Base-by-base conservation (phyloP, 2,329 filamentous ascomycete genomes). In the Neofusicoccum laricinum region DNA sequence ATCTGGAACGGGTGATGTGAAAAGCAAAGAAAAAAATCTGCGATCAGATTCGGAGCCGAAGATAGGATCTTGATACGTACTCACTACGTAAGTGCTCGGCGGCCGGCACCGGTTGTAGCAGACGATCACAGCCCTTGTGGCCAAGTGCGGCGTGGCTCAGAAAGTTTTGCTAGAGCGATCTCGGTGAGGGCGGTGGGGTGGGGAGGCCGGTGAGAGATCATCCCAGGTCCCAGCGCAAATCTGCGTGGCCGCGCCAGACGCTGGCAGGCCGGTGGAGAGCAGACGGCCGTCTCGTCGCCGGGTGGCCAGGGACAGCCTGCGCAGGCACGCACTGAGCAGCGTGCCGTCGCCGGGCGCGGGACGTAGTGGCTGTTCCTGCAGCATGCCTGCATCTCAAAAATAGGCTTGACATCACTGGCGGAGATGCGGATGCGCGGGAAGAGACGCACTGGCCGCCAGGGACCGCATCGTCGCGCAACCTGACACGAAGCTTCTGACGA, bases 341-440 rank as follows among this genome's bases (percentile, higher is more conserved):
- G 25, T 6, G 49, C 49, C 30, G n/a, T 43, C 34, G 51, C 51
- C n/a, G 51, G 32, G 36, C 51, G 51, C 51, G 36, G 32, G 36
- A 40, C 10, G 53, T 21, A 36, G 14, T 6, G 25, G 25, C 25
- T 30, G 25, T 30, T 30, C 25, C 25, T 30, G 25, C 25, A 30
- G 25, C 25, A 30, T 30, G 25, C 25, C 25, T 30, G 25, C 25
- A 55, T 38, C 38, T 53, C 48, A 63, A 46, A 17, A 30, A 41
- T 63, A 55, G 41, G 40, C 32, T 45, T 45, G 55, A 59, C 41
- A 43, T 43, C 41, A 40, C 32, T 14, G 32, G 46, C n/a, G 46
- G 43, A 61, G 58, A 59, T 59, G 55, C 55, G 55, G 55, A 59
- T 59, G 55, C 15, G 41, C 55, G 55, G 55, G 55, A 59, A 12